Evolutionary conservation across 2,329 filamentous ascomycete species (phyloP).

Genomic region (Eurotiales sp.): DNA sequence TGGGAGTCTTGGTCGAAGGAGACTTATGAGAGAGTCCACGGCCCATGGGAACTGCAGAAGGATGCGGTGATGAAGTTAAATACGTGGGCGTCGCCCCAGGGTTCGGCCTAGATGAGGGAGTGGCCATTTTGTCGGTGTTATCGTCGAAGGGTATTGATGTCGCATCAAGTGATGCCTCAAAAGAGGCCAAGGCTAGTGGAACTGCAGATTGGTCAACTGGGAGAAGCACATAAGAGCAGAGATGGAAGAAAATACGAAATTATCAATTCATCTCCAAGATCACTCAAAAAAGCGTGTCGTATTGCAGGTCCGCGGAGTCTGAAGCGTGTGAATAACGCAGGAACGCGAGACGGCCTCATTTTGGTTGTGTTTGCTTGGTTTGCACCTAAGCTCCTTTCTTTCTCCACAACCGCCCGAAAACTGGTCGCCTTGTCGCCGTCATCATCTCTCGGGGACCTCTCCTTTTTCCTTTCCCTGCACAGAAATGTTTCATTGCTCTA

Average conservation of each 20-base stretch:
- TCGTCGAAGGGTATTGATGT: not conserved
- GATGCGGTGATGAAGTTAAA: conserved; percentile 42
- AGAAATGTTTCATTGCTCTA: not conserved
- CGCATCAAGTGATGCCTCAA: conserved; percentile 1
- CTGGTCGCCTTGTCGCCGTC: too few relatives aligned
- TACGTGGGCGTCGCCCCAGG: conserved; percentile 42
- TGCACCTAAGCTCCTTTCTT: conserved; percentile 8
- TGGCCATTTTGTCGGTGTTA: conserved; percentile 33
- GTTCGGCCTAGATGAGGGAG: conserved; percentile 41
- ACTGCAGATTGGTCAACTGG: not conserved
- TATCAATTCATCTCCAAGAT: too few relatives aligned
- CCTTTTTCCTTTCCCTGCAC: not conserved
- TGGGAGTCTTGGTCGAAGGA: conserved; percentile 43
- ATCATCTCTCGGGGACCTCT: not conserved
- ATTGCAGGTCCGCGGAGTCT: not conserved
- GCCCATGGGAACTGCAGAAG: conserved; percentile 37
- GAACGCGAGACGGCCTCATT: not conserved
- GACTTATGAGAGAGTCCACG: conserved; percentile 43
- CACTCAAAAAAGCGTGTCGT: too few relatives aligned
- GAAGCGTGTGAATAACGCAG: not conserved
- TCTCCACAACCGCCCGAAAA: not conserved
- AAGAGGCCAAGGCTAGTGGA: not conserved
- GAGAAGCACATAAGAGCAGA: not conserved
- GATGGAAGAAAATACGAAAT: too few relatives aligned
- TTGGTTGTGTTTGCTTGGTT: conserved; percentile 10